phyloP scores from a whole-genome alignment of 257 asterid genomes.

The Jacaranda copaia region DNA sequence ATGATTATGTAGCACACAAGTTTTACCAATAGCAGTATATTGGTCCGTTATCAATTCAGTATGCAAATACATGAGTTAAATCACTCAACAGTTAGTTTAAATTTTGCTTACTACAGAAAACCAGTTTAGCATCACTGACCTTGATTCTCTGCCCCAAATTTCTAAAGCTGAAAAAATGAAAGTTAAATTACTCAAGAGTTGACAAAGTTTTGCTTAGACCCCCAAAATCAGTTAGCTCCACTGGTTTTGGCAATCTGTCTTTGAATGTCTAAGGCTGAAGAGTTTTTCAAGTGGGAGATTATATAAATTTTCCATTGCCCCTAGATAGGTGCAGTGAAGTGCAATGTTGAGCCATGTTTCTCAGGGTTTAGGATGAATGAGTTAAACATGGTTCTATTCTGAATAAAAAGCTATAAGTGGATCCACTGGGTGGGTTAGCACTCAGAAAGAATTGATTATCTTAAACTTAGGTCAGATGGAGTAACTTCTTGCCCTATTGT shows the following conservation, averaged over 20 bases:
- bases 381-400: conserved; percentile 7
- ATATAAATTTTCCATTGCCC: background rate
- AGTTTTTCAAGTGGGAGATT: background rate
- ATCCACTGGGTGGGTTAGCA: background rate
- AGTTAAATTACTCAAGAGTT: no score
- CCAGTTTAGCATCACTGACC: background rate
- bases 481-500: background rate
- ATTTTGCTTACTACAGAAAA: background rate
- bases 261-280: background rate
- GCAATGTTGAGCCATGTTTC: background rate
- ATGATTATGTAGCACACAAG: background rate
- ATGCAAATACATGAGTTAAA: background rate
- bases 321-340: background rate
- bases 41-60: background rate
- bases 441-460: conserved; percentile 4
- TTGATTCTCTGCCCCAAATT: background rate
- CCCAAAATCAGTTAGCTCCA: background rate
- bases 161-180: no score
- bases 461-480: background rate
- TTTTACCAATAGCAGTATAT: background rate
- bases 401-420: background rate
- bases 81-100: background rate
- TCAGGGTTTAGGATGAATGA: background rate
- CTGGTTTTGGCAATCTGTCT: background rate
- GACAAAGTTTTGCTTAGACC: background rate